phyloP scores from a whole-genome alignment of 768 basidiomycete species.

The Trametes gibbosa region DNA sequence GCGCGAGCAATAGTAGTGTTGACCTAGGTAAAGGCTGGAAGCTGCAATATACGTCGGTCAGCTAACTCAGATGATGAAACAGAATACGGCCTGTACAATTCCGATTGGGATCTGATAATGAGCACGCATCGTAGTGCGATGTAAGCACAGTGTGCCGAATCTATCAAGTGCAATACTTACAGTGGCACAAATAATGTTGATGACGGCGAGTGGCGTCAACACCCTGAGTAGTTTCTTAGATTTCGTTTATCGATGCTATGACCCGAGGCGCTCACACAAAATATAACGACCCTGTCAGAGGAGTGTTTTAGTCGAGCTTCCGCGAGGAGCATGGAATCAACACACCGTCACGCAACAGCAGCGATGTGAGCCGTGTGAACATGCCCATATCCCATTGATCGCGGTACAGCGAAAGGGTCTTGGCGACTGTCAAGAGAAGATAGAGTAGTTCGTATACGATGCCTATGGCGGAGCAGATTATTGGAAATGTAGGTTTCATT shows the following conservation, averaged over 20 bases:
- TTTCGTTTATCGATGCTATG: too few relatives aligned
- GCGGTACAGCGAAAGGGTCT: neutral
- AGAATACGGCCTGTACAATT: neutral
- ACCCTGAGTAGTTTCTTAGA: neutral
- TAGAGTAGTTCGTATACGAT: neutral
- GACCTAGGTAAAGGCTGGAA: neutral
- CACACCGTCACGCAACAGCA: conserved; percentile 1
- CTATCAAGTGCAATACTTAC: neutral
- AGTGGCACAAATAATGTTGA: neutral
- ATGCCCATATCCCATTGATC: neutral
- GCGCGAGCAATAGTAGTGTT: neutral
- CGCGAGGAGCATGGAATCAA: neutral
- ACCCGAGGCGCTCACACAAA: neutral
- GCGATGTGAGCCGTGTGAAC: neutral
- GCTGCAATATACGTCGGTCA: neutral
- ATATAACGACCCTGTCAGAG: neutral
- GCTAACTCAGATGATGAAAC: neutral
- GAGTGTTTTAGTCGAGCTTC: too few relatives aligned
- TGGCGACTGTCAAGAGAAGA: neutral
- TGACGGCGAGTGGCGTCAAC: neutral
- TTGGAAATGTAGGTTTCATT: neutral
- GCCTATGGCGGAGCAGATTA: neutral
- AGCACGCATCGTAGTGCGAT: neutral
- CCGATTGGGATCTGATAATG: neutral
- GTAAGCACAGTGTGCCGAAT: neutral